phyloP scores from a whole-genome alignment of 768 basidiomycete species.

The Rhizopogon sp. region DNA sequence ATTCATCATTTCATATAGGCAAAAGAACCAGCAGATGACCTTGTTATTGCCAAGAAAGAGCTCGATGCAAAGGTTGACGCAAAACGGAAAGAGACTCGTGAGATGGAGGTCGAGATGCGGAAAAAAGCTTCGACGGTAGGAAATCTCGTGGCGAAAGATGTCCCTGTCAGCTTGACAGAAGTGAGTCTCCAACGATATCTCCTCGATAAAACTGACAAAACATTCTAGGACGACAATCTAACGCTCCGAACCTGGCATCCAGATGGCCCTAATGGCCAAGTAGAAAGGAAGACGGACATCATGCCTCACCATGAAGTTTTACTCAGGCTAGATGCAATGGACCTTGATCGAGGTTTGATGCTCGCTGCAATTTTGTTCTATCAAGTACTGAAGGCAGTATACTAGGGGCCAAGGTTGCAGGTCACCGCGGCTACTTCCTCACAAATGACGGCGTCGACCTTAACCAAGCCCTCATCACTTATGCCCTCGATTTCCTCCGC shows the following conservation, averaged over 20 bases:
- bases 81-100: constrained; percentile 71
- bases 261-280: constrained; percentile 65
- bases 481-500: constrained; percentile 91
- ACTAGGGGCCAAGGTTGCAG: constrained; percentile 83
- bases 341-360: constrained; percentile 80
- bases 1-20: constrained; percentile 44
- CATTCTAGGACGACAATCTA: constrained; percentile 79
- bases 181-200: constrained; percentile 35
- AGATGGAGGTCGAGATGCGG: constrained; percentile 74
- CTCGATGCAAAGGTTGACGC: constrained; percentile 77
- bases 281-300: constrained; percentile 68
- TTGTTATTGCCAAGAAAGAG: constrained; percentile 79
- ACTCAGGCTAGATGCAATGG: constrained; percentile 90
- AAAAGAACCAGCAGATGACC: constrained; percentile 86
- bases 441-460: constrained; percentile 95
- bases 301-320: constrained; percentile 98
- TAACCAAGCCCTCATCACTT: constrained; percentile 92
- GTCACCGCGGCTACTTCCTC: constrained; percentile 96
- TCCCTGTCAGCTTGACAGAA: constrained; percentile 85
- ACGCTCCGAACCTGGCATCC: constrained; percentile 85
- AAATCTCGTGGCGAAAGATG: constrained; percentile 86
- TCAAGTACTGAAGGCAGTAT: not conserved
- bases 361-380: not conserved
- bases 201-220: not conserved
- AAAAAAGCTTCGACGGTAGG: constrained; percentile 79